These are phyloP conservation scores for Cyberlindnera maritima DNA, from an alignment of 805 yeast species.

Conservation along the genomic window DNA sequence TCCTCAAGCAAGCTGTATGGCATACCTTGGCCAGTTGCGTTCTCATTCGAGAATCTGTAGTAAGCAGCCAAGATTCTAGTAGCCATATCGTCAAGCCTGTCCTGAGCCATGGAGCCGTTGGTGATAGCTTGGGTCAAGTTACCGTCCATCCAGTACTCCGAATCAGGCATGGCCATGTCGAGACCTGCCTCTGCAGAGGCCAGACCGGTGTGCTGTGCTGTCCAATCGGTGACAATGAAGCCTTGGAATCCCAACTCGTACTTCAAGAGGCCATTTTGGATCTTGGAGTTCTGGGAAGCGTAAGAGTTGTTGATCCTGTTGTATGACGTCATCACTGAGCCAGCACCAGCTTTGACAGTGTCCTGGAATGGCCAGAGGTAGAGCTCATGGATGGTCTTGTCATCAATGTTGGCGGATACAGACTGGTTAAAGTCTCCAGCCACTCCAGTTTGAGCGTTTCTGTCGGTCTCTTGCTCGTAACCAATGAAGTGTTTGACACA, in stretches of 20 bases:
- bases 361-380: constrained; percentile 13
- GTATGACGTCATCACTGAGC: constrained; percentile 10
- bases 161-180: constrained; percentile 9
- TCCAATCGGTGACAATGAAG: constrained; percentile 8
- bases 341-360: constrained; percentile 8
- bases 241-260: constrained; percentile 10
- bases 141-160: constrained; percentile 8
- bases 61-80: constrained; percentile 6
- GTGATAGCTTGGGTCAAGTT: constrained; percentile 4
- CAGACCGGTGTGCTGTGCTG: constrained; percentile 8
- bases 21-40: constrained; percentile 11
- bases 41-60: constrained; percentile 8
- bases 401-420: constrained; percentile 4
- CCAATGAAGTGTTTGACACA: constrained; percentile 14
- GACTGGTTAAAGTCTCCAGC: constrained; percentile 4
- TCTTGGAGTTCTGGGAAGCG: constrained; percentile 11
- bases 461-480: constrained; percentile 10
- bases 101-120: constrained; percentile 5
- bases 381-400: constrained; percentile 9
- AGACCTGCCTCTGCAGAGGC: constrained; percentile 5
- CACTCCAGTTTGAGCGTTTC: constrained; percentile 1
- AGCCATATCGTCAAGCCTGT: constrained; percentile 11
- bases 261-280: constrained; percentile 5
- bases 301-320: constrained; percentile 11
- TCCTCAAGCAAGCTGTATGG: constrained; percentile 1